phyloP scores from a whole-genome alignment of 352 stramenopile species.

The Globisporangium mamillatum region DNA sequence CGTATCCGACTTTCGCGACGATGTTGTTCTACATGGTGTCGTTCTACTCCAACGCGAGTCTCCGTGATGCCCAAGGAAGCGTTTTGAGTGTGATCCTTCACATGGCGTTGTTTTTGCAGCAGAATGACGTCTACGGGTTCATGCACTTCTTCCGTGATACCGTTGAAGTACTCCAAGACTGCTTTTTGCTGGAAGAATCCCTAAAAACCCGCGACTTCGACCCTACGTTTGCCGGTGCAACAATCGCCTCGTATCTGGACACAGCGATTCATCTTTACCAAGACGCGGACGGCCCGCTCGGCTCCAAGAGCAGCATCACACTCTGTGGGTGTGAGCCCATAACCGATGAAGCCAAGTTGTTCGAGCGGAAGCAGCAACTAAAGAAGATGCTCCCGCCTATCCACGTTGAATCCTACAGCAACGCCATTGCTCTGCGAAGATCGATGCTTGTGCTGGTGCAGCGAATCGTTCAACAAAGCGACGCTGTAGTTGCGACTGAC shows the following conservation, averaged over 20 bases:
- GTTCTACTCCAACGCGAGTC: conserved; percentile 50
- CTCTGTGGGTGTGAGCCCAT: conserved; percentile 52
- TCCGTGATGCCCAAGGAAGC: conserved; percentile 36
- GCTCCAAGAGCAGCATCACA: conserved; percentile 25
- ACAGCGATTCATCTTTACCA: conserved; percentile 68
- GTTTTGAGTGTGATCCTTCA: conserved; percentile 47
- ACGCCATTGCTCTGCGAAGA: conserved; percentile 33
- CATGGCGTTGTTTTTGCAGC: conserved; percentile 54
- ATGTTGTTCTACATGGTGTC: conserved; percentile 78
- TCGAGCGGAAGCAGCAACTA: conserved; percentile 39
- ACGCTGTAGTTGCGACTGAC: conserved; percentile 30
- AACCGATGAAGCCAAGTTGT: conserved; percentile 22
- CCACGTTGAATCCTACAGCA: conserved; percentile 35
- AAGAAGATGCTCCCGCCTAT: conserved; percentile 51
- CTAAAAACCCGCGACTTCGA: conserved; percentile 31
- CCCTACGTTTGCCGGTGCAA: conserved; percentile 20
- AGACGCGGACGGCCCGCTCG: conserved; percentile 48
- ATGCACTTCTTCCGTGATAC: conserved; percentile 66
- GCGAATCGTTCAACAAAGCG: conserved; percentile 31
- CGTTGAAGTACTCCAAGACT: conserved; percentile 51
- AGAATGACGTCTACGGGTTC: conserved; percentile 53
- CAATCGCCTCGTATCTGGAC: conserved; percentile 48
- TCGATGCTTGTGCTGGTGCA: conserved; percentile 32
- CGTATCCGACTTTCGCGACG: conserved; percentile 48
- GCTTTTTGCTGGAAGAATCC: conserved; percentile 50